These are phyloP conservation scores for Talaromyces amestolkiae DNA, from an alignment of 2,329 filamentous ascomycete species.

Conservation along the genomic window DNA sequence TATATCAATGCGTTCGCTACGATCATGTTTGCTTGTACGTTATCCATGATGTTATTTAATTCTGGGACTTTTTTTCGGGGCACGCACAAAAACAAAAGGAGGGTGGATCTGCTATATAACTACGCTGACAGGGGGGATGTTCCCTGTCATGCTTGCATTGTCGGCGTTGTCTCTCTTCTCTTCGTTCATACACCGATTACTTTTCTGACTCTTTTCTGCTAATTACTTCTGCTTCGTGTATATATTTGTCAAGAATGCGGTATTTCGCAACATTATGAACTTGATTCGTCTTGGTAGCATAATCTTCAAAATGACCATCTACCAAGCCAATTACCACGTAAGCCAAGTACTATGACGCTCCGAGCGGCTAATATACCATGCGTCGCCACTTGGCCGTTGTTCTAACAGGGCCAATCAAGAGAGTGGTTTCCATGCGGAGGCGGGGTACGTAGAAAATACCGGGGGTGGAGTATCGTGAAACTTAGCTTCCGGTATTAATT, in stretches of 20 bases:
- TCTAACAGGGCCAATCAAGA: too few species aligned
- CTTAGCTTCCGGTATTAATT: too few species aligned
- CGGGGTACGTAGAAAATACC: too few species aligned
- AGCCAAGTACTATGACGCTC: too few species aligned
- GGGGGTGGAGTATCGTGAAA: too few species aligned
- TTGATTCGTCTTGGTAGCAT: neutral
- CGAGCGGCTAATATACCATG: neutral
- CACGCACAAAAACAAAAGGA: neutral
- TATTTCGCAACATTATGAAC: neutral
- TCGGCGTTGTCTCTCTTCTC: constrained; percentile 6
- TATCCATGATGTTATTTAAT: constrained; percentile 13
- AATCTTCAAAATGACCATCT: too few species aligned
- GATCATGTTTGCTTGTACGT: constrained; percentile 15
- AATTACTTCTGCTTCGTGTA: constrained; percentile 9
- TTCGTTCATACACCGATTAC: constrained; percentile 7
- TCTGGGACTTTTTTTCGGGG: neutral
- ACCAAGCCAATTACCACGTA: too few species aligned
- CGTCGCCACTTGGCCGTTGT: too few species aligned
- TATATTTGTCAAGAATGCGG: constrained; percentile 1
- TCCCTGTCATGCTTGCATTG: constrained; percentile 7
- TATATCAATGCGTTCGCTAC: neutral
- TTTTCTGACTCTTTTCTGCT: neutral
- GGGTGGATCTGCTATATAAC: constrained; percentile 8
- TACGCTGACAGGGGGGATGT: neutral
- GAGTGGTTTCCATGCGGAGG: too few species aligned